phyloP scores from a whole-genome alignment of 371 early-diverging fungal species.

The Rhizopus delemar region DNA sequence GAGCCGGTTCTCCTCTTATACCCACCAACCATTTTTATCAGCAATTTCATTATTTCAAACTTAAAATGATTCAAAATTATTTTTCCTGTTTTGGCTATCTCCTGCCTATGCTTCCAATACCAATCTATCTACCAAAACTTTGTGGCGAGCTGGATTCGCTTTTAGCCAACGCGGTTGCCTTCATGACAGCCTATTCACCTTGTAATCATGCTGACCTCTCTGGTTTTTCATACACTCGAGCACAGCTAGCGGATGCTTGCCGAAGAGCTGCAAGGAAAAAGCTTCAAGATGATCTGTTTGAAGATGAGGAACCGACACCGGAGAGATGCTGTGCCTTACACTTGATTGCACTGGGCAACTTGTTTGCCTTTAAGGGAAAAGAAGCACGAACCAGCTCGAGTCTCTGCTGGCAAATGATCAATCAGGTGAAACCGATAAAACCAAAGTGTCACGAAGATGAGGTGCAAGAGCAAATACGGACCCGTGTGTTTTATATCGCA shows the following conservation, averaged over 20 bases:
- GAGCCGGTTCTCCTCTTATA: neutral
- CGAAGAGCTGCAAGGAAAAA: slow-evolving; percentile 17
- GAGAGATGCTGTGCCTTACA: slow-evolving; percentile 26
- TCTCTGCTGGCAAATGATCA: slow-evolving; percentile 39
- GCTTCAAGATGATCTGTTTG: slow-evolving; percentile 33
- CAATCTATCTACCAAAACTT: slow-evolving; percentile 24
- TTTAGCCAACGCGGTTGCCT: slow-evolving; percentile 24
- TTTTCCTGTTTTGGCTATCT: slow-evolving; percentile 24
- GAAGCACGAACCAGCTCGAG: slow-evolving; percentile 32
- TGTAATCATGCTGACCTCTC: slow-evolving; percentile 27
- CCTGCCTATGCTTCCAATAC: slow-evolving; percentile 26
- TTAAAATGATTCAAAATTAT: slow-evolving; percentile 20
- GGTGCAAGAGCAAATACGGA: slow-evolving; percentile 34
- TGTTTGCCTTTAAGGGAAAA: slow-evolving; percentile 16
- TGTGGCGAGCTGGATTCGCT: slow-evolving; percentile 17
- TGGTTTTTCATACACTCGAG: slow-evolving; percentile 13
- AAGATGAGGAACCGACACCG: slow-evolving; percentile 16
- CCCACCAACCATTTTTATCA: neutral
- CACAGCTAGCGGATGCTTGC: slow-evolving; percentile 20
- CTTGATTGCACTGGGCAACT: slow-evolving; percentile 9
- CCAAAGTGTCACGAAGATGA: neutral
- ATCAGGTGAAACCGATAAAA: slow-evolving; percentile 20
- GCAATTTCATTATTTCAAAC: slow-evolving; percentile 5
- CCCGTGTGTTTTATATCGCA: slow-evolving; percentile 30
- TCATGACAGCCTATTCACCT: slow-evolving; percentile 17